Base-by-base conservation (phyloP, 345 rosid genomes). In the Syzygium aqueum region DNA sequence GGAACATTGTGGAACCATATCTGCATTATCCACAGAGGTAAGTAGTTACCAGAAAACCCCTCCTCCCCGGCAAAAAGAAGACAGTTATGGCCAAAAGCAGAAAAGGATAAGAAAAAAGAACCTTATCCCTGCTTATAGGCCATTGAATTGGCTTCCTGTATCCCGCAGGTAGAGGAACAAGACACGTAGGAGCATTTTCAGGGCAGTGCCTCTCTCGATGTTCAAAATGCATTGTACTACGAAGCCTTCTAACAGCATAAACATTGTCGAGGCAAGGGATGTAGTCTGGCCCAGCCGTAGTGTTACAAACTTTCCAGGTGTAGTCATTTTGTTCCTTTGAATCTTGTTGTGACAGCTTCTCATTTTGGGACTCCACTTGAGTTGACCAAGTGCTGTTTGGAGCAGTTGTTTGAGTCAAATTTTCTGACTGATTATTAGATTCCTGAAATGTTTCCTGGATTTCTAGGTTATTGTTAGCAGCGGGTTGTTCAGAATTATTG, bases 201-300 rank as follows among this genome's bases (percentile, higher is more conserved):
- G 99, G 99, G 85, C 99, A 97, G 90, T 95, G 99, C 85, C 99
- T 92, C 93, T 96, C 98, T 25, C 99, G 93, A 89, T 96, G 99
- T 91, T 97, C 97, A 89, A 92, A 97, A 87, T 96, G 99, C 89
- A 80, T 91, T 13, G 93, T 95, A 87, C 88, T 88, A 11, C 84
- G 90, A 93, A 97, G 99, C 90, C 89, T 96, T 91, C 89, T 94
- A 88, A 97, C 93, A 88, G 91, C 93, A 90, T 93, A 91, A 94
- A 88, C 93, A 87, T 96, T 96, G 91, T 97, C 99, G 84, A 97
- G 98, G 90, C 99, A 97, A 88, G 99, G 99, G 89, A 97, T 95
- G 94, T 94, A 96, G 89, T 97, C 99, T 65, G 98, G 93, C 51
- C 98, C 99, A 84, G 97, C 95, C 84, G 96, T 95, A 82, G 92